These are phyloP conservation scores for Ophiostoma ips DNA, from an alignment of 2,329 filamentous ascomycete species.

Conservation along the genomic window DNA sequence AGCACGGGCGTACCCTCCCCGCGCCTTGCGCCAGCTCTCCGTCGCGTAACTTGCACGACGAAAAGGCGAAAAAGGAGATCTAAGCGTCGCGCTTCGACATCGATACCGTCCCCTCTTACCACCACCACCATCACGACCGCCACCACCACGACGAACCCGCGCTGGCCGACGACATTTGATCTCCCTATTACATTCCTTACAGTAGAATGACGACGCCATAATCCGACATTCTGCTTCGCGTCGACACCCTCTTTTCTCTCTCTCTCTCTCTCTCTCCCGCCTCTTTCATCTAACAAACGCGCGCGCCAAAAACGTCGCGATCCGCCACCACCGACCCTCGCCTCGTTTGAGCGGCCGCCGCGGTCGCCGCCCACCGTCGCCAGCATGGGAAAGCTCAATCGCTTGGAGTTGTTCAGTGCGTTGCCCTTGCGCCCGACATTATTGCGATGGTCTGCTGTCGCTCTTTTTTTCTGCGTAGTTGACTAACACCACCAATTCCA, in stretches of 20 bases:
- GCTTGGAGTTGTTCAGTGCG: conserved; percentile 85
- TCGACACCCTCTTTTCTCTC: background rate
- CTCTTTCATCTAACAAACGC: background rate
- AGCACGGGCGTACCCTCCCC: conserved; percentile 1
- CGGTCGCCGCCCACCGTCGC: conserved; percentile 6
- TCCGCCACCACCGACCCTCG: background rate
- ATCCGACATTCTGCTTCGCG: background rate
- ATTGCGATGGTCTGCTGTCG: too few relatives aligned
- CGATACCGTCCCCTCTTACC: background rate
- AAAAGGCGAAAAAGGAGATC: conserved; percentile 1
- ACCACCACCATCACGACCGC: background rate
- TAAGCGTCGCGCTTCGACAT: conserved; percentile 1
- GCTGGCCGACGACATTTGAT: background rate
- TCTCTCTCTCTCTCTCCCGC: background rate
- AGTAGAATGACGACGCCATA: conserved; percentile 1
- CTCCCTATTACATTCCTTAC: background rate
- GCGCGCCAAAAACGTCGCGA: background rate
- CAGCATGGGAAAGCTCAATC: conserved; percentile 85
- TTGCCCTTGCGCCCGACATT: too few relatives aligned
- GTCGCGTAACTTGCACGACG: conserved; percentile 10
- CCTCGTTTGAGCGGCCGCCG: conserved; percentile 2
- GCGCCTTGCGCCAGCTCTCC: conserved; percentile 7
- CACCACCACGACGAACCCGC: background rate
- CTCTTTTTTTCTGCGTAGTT: background rate
- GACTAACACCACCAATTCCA: conserved; percentile 23